Evolutionary conservation across 345 rosid species (phyloP).

Genomic region (Pugionium dolabratum): DNA sequence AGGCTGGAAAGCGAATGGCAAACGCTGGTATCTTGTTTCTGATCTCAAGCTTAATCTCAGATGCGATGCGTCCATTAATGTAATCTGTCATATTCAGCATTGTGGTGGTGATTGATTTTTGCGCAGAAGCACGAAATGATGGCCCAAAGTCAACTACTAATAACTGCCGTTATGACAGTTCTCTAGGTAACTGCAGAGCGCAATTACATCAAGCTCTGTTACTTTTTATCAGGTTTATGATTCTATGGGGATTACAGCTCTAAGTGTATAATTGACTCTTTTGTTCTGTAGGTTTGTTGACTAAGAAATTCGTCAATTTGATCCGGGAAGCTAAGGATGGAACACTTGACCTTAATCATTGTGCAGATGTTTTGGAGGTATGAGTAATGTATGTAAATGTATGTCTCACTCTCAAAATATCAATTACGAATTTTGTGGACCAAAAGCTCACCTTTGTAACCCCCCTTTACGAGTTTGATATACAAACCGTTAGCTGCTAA

Average conservation of each 20-base stretch:
- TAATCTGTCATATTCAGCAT: conserved; percentile 14
- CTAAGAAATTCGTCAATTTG: conserved; percentile 66
- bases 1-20: conserved; percentile 36
- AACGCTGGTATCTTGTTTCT: conserved; percentile 48
- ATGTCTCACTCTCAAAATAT: not conserved
- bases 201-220: not conserved
- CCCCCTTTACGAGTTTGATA: not conserved
- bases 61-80: not conserved
- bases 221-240: not conserved
- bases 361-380: conserved; percentile 76
- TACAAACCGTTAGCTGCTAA: conserved; percentile 12
- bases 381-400: conserved; percentile 6
- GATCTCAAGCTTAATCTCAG: not conserved
- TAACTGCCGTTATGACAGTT: conserved; percentile 70
- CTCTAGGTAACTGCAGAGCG: conserved; percentile 47
- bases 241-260: not conserved
- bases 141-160: conserved; percentile 46
- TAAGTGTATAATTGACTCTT: conserved; percentile 9
- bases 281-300: conserved; percentile 54
- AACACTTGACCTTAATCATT: conserved; percentile 68
- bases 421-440: not conserved
- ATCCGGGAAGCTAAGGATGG: conserved; percentile 73
- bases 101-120: conserved; percentile 18
- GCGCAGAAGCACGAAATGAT: conserved; percentile 47
- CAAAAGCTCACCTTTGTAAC: not conserved